Evolutionary conservation across 768 basidiomycete genomes (phyloP).

Genomic region (Auricularia cornea): DNA sequence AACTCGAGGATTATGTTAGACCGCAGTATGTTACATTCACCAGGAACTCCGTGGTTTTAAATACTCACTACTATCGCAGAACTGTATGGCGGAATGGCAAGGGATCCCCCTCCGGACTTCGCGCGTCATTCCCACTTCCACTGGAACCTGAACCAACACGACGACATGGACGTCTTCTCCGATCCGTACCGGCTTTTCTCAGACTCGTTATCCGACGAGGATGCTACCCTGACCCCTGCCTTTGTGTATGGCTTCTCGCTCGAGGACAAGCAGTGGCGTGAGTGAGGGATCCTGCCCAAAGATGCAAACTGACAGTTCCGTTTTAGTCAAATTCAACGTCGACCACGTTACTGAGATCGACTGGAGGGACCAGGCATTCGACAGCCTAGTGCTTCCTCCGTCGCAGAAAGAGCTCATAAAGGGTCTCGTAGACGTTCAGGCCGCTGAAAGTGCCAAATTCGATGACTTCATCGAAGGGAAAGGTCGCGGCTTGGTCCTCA

Average conservation of each 20-base stretch:
- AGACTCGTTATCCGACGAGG: constrained; percentile 42
- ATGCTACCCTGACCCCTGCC: constrained; percentile 46
- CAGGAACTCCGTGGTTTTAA: too few species aligned
- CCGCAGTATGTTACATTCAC: constrained; percentile 35
- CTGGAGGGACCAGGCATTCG: constrained; percentile 51
- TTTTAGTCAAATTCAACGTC: constrained; percentile 57
- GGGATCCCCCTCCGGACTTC: too few species aligned
- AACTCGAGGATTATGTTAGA: constrained; percentile 56
- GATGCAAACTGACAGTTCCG: constrained; percentile 50
- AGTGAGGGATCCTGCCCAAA: constrained; percentile 50
- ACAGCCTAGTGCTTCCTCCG: constrained; percentile 47
- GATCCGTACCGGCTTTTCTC: constrained; percentile 11
- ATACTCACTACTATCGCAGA: too few species aligned
- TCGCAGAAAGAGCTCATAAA: constrained; percentile 46
- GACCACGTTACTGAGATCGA: constrained; percentile 43
- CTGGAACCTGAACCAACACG: too few species aligned
- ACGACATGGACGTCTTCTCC: not conserved
- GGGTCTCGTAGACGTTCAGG: constrained; percentile 51
- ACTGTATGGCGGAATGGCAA: too few species aligned
- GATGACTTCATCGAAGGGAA: constrained; percentile 60
- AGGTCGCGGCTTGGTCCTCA: constrained; percentile 51
- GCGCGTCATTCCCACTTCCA: too few species aligned
- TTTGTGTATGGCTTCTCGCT: constrained; percentile 58
- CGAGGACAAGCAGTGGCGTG: constrained; percentile 50
- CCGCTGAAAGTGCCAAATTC: constrained; percentile 37